phyloP scores from a whole-genome alignment of 2,329 filamentous ascomycete genomes.

The Thielaviopsis euricoi region DNA sequence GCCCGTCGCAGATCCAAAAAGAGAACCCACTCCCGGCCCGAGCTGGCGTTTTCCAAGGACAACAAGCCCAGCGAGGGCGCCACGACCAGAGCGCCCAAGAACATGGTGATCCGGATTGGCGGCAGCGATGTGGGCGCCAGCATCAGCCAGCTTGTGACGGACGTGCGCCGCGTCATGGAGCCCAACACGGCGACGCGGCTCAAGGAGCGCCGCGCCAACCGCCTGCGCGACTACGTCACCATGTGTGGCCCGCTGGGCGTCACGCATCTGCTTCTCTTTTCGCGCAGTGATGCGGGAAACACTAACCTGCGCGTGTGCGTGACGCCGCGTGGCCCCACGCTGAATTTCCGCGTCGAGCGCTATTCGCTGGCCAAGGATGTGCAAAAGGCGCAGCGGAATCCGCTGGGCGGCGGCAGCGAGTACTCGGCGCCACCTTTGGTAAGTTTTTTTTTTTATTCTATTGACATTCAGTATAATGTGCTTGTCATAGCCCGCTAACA shows the following conservation, averaged over 20 bases:
- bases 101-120: conserved; percentile 95
- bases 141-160: conserved; percentile 77
- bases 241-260: conserved; percentile 94
- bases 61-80: conserved; percentile 40
- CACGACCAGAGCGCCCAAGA: conserved; percentile 63
- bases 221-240: conserved; percentile 76
- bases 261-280: conserved; percentile 84
- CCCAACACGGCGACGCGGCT: conserved; percentile 79
- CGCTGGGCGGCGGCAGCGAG: conserved; percentile 68
- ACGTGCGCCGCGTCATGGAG: conserved; percentile 89
- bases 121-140: conserved; percentile 85
- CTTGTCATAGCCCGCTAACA: not conserved
- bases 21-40: conserved; percentile 63
- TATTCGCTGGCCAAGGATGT: conserved; percentile 92
- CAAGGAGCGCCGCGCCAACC: conserved; percentile 79
- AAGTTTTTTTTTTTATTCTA: conserved; percentile 16
- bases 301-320: conserved; percentile 80
- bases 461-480: not conserved
- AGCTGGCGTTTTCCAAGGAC: conserved; percentile 38
- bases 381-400: conserved; percentile 64
- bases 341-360: conserved; percentile 87
- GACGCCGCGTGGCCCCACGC: conserved; percentile 76
- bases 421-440: conserved; percentile 71
- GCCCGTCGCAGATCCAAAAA: conserved; percentile 72
- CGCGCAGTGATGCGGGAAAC: conserved; percentile 74